phyloP scores from a whole-genome alignment of 1,284 basidiomycete species.

The Sporisorium scitamineum region DNA sequence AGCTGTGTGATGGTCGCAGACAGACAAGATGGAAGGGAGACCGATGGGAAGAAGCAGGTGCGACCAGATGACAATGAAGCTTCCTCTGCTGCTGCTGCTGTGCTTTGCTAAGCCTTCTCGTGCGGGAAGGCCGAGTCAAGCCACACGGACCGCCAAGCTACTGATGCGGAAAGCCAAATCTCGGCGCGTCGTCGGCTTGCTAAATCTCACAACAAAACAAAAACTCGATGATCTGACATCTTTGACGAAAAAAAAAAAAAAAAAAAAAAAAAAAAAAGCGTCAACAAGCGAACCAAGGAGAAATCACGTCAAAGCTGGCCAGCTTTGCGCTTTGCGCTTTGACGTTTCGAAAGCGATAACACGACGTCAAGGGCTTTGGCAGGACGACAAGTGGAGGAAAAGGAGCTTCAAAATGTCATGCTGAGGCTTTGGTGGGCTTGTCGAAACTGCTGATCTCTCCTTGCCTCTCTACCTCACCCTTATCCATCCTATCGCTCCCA shows the following conservation, averaged over 20 bases:
- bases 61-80: neutral
- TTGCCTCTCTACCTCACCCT: neutral
- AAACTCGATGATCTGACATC: neutral
- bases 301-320: neutral
- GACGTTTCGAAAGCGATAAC: neutral
- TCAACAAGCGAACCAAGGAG: neutral
- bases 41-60: neutral
- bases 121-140: neutral
- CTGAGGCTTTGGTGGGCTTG: no score
- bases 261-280: no score
- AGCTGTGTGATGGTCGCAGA: neutral
- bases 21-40: neutral
- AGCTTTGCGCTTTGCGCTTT: neutral
- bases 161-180: conserved; percentile 2
- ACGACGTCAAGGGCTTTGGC: no score
- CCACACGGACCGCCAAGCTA: neutral
- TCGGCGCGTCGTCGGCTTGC: conserved; percentile 8
- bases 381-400: neutral
- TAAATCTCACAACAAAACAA: no score
- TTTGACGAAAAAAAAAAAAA: neutral
- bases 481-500: neutral
- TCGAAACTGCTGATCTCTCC: neutral
- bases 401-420: no score
- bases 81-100: neutral
- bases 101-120: neutral